Conservation (phyloP, 352 stramenopile species). For the Peronospora destructor region DNA sequence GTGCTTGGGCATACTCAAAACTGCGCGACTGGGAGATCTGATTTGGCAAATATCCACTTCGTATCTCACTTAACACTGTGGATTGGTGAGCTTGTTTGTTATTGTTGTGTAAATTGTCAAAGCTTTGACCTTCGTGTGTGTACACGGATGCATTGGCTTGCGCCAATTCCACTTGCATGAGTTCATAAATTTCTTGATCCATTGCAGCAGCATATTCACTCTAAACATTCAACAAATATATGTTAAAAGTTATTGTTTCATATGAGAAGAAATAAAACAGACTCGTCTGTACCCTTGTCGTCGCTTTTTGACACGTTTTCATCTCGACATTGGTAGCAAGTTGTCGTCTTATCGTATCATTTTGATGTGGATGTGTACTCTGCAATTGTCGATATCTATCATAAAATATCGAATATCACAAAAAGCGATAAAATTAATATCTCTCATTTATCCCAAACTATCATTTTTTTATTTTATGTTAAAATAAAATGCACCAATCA, state of each 20-base stretch:
- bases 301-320: constrained; percentile 44
- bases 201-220: constrained; percentile 45
- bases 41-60: constrained; percentile 16
- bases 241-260: constrained; percentile 5
- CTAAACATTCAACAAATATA: constrained; percentile 27
- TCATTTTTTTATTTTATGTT: too few species aligned
- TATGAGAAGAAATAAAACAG: constrained; percentile 13
- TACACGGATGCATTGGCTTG: constrained; percentile 16
- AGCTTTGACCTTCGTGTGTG: constrained; percentile 12
- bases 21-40: constrained; percentile 24
- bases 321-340: constrained; percentile 68
- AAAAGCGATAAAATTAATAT: too few species aligned
- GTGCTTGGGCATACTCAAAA: constrained; percentile 30
- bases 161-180: constrained; percentile 48
- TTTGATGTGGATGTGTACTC: constrained; percentile 47
- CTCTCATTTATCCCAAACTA: too few species aligned
- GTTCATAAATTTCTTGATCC: constrained; percentile 55
- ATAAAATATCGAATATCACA: constrained; percentile 1
- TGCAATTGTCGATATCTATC: constrained; percentile 60
- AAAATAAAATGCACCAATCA: not conserved
- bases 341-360: constrained; percentile 41
- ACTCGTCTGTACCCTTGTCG: constrained; percentile 29
- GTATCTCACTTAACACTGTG: constrained; percentile 10
- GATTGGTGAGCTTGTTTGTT: constrained; percentile 6
- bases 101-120: constrained; percentile 7